phyloP scores from a whole-genome alignment of 2,329 filamentous ascomycete genomes.

The Talaromyces atroroseus region DNA sequence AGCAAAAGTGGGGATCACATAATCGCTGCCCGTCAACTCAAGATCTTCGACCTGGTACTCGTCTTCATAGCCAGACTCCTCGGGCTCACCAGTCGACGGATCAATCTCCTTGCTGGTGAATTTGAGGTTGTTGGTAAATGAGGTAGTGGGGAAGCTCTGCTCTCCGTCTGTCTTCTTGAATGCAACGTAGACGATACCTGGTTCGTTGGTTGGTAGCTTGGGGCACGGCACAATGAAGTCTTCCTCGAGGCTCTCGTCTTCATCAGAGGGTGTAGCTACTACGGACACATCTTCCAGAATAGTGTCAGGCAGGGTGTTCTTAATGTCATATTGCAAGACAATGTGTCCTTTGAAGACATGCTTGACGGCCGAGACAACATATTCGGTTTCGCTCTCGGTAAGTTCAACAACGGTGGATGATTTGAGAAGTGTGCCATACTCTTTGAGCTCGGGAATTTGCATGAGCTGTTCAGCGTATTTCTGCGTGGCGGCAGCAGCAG shows the following conservation, averaged over 20 bases:
- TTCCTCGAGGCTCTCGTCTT: conserved; percentile 71
- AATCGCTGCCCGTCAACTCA: conserved; percentile 85
- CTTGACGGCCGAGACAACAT: conserved; percentile 89
- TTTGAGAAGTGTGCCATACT: conserved; percentile 87
- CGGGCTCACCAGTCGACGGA: conserved; percentile 84
- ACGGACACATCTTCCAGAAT: conserved; percentile 86
- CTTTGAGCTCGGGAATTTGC: conserved; percentile 83
- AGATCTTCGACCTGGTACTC: conserved; percentile 96
- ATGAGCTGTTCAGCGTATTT: conserved; percentile 84
- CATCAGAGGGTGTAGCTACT: conserved; percentile 70
- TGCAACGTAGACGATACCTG: conserved; percentile 89
- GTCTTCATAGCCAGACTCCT: conserved; percentile 89
- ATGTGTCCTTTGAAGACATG: conserved; percentile 97
- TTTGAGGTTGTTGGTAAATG: conserved; percentile 88
- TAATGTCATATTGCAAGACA: conserved; percentile 93
- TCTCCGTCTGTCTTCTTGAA: conserved; percentile 81
- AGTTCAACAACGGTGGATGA: conserved; percentile 81
- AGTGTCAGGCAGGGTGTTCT: conserved; percentile 90
- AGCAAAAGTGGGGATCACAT: conserved; percentile 86
- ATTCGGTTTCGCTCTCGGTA: conserved; percentile 95
- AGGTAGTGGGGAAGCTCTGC: conserved; percentile 67
- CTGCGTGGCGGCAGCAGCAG: conserved; percentile 73
- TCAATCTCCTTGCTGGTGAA: conserved; percentile 99
- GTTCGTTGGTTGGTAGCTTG: conserved; percentile 74
- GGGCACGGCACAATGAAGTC: conserved; percentile 90